Conservation (phyloP, 2,329 filamentous ascomycete genomes). For the Gaeumannomyces tritici region DNA sequence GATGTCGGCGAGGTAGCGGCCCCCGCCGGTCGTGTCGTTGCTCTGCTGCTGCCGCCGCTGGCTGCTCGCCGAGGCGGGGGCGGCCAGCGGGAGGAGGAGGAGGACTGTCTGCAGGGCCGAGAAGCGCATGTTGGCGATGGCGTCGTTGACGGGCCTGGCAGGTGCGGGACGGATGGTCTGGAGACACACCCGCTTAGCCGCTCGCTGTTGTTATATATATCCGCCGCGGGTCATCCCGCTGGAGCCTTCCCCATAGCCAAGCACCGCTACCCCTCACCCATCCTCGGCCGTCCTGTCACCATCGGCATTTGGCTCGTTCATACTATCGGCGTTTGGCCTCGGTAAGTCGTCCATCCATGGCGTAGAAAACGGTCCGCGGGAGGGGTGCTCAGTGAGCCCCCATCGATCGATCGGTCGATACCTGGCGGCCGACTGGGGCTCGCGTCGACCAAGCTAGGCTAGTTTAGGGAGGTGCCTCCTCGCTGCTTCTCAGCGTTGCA, state of each 20-base stretch:
- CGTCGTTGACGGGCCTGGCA: too few species aligned
- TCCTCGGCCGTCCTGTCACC: too few species aligned
- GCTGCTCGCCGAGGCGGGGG: background rate
- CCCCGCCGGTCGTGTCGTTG: background rate
- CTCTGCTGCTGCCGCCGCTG: background rate
- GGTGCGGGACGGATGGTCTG: too few species aligned
- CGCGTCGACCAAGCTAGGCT: background rate
- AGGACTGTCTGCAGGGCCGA: background rate
- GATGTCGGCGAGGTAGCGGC: slow-evolving; percentile 21
- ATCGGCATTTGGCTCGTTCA: too few species aligned
- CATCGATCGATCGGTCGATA: too few species aligned
- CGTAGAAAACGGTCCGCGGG: background rate
- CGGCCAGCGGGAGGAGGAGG: background rate
- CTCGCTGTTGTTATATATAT: too few species aligned
- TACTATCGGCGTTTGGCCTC: background rate
- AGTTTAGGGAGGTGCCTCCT: background rate
- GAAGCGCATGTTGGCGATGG: background rate
- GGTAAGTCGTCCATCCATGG: background rate
- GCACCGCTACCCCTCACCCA: background rate
- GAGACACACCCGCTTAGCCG: too few species aligned
- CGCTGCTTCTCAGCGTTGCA: background rate
- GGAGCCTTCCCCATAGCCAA: background rate
- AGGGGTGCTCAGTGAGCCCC: background rate
- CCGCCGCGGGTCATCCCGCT: too few species aligned
- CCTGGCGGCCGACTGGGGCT: too few species aligned